A percentile compares a stretch with the other conserved stretches of the same genome.
phyloP scores from a whole-genome alignment of 169 alveolate genomes.

The Eimeria brunetti region DNA sequence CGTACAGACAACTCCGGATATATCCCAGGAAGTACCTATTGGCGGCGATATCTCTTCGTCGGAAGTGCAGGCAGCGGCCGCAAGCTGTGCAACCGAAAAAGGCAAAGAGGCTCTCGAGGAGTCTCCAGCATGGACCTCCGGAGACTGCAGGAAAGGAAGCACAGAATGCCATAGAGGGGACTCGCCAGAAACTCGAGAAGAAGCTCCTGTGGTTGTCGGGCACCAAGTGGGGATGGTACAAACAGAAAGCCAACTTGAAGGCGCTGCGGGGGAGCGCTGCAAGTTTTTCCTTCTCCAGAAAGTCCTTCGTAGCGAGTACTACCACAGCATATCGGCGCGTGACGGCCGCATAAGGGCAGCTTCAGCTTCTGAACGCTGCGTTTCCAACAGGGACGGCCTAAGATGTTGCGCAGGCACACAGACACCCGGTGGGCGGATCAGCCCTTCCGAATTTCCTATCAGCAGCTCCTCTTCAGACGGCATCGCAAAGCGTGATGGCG shows the following conservation, averaged over 20 bases:
- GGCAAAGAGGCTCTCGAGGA: not conserved
- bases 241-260: not conserved
- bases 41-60: not conserved
- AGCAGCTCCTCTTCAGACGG: not conserved
- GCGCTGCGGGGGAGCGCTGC: not conserved
- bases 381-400: not conserved
- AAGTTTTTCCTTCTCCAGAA: not conserved
- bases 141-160: not conserved
- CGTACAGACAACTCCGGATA: not conserved
- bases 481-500: not conserved
- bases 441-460: not conserved
- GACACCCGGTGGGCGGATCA: slow-evolving; percentile 20
- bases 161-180: not conserved
- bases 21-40: not conserved
- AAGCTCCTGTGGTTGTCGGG: not conserved
- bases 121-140: not conserved
- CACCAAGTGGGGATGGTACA: not conserved
- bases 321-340: not conserved
- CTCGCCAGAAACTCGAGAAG: not conserved
- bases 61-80: not conserved
- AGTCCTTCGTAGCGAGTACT: not conserved
- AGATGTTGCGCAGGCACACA: slow-evolving; percentile 23
- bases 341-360: not conserved
- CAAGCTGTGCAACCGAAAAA: not conserved
- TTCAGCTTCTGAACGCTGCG: not conserved